A percentile compares a stretch with the other conserved stretches of the same genome.
Evolutionary conservation across 768 basidiomycete genomes (phyloP).

Genomic region (Mycena rebaudengoi): DNA sequence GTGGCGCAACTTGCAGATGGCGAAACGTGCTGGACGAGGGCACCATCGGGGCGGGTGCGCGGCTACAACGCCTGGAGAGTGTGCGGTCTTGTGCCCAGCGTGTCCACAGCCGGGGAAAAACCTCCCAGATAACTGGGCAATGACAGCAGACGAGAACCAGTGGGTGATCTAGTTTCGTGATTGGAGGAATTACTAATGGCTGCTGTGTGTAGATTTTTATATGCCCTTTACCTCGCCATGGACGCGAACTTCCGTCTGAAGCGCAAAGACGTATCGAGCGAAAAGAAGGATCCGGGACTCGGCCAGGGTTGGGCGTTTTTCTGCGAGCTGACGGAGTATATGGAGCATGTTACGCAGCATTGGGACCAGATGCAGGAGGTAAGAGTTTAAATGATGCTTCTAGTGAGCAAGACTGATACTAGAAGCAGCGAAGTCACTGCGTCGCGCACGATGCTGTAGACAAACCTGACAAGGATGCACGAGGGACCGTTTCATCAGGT

Average conservation of each 20-base stretch:
- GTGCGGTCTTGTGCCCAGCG: constrained; percentile 26
- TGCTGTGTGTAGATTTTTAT: constrained; percentile 37
- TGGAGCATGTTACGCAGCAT: too few species aligned
- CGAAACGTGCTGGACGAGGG: constrained; percentile 14
- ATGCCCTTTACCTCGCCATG: constrained; percentile 28
- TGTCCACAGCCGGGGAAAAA: constrained; percentile 28
- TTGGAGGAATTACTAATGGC: too few species aligned
- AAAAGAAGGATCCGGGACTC: neutral
- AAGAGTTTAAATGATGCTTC: too few species aligned
- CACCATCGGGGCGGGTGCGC: too few species aligned
- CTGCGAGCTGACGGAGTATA: constrained; percentile 16
- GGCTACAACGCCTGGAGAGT: constrained; percentile 16
- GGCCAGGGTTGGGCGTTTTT: constrained; percentile 15
- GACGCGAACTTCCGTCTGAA: constrained; percentile 36
- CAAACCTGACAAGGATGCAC: constrained; percentile 8
- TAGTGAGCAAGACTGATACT: too few species aligned
- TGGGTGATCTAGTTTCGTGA: neutral
- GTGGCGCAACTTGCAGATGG: constrained; percentile 3
- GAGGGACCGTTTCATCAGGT: constrained; percentile 24
- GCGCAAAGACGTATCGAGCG: neutral
- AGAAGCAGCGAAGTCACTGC: constrained; percentile 9
- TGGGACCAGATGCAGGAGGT: too few species aligned
- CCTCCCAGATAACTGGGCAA: constrained; percentile 19
- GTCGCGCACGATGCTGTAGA: constrained; percentile 6
- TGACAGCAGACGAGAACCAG: neutral